Percentiles rank a stretch among this genome's conserved stretches.
Conservation (phyloP, 441 rosid genomes). For the Theobroma grandiflorum region DNA sequence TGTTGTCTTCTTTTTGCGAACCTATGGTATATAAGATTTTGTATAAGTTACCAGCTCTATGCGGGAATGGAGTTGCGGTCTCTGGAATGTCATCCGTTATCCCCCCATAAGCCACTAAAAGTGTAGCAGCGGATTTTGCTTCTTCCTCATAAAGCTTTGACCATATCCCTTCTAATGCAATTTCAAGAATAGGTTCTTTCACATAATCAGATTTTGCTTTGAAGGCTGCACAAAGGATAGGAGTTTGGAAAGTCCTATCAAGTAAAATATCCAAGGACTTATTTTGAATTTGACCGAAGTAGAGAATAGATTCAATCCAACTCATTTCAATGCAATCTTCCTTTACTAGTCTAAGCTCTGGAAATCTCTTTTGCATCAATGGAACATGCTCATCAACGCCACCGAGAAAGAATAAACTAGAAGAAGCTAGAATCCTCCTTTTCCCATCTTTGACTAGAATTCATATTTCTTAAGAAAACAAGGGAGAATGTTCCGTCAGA, state of each 20-base stretch:
- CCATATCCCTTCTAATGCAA: constrained; percentile 25
- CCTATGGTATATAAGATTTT: constrained; percentile 43
- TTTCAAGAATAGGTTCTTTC: neutral
- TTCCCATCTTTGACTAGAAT: too few relatives aligned
- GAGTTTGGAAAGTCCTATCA: constrained; percentile 28
- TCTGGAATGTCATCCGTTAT: constrained; percentile 44
- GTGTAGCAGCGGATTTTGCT: neutral
- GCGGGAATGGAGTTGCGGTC: constrained; percentile 54
- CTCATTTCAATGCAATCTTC: constrained; percentile 43
- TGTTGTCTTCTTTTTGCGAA: constrained; percentile 35
- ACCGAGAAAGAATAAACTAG: too few relatives aligned
- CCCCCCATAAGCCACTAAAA: constrained; percentile 46
- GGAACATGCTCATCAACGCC: too few relatives aligned
- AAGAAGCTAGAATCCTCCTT: too few relatives aligned
- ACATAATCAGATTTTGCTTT: constrained; percentile 52
- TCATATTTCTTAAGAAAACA: too few relatives aligned
- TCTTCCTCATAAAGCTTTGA: constrained; percentile 28
- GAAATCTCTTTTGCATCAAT: constrained; percentile 34
- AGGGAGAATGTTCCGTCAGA: too few relatives aligned
- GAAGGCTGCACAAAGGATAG: constrained; percentile 25
- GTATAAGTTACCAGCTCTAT: constrained; percentile 48
- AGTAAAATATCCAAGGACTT: constrained; percentile 33
- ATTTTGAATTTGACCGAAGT: neutral
- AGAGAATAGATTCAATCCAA: constrained; percentile 45
- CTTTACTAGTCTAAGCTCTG: constrained; percentile 32